Conservation (phyloP, 768 basidiomycete genomes). For the Russula sp. region DNA sequence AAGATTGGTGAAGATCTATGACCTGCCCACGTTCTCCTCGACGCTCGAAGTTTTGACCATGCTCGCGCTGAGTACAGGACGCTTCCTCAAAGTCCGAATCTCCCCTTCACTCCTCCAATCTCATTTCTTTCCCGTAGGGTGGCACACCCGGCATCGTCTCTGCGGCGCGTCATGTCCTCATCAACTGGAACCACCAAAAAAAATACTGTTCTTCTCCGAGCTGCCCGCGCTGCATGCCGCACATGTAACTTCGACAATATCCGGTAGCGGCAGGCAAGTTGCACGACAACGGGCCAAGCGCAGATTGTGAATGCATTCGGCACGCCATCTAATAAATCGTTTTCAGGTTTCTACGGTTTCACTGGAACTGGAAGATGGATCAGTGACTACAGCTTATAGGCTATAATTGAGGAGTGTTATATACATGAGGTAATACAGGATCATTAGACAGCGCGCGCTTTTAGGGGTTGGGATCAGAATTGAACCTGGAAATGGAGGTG, state of each 20-base stretch:
- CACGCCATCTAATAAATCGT: conserved; percentile 49
- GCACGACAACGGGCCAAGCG: conserved; percentile 72
- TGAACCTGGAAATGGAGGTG: too few relatives aligned
- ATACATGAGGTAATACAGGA: too few relatives aligned
- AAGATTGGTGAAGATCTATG: too few relatives aligned
- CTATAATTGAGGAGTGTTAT: too few relatives aligned
- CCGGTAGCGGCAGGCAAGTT: conserved; percentile 41
- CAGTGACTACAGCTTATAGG: too few relatives aligned
- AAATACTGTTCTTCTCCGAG: conserved; percentile 82
- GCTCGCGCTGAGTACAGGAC: conserved; percentile 78
- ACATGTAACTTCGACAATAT: conserved; percentile 51
- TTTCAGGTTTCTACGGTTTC: too few relatives aligned
- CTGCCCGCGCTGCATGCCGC: conserved; percentile 82
- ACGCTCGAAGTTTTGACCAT: too few relatives aligned
- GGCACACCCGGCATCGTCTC: conserved; percentile 3
- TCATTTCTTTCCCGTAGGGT: background rate
- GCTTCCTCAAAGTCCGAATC: conserved; percentile 70
- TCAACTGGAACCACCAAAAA: conserved; percentile 99
- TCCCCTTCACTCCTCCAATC: background rate
- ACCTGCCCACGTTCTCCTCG: too few relatives aligned
- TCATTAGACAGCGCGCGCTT: too few relatives aligned
- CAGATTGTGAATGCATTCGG: conserved; percentile 70
- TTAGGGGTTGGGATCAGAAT: too few relatives aligned
- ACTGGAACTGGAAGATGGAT: too few relatives aligned
- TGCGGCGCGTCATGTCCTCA: conserved; percentile 2